phyloP scores from a whole-genome alignment of 345 rosid species.

The Eucalyptus fibrosa region DNA sequence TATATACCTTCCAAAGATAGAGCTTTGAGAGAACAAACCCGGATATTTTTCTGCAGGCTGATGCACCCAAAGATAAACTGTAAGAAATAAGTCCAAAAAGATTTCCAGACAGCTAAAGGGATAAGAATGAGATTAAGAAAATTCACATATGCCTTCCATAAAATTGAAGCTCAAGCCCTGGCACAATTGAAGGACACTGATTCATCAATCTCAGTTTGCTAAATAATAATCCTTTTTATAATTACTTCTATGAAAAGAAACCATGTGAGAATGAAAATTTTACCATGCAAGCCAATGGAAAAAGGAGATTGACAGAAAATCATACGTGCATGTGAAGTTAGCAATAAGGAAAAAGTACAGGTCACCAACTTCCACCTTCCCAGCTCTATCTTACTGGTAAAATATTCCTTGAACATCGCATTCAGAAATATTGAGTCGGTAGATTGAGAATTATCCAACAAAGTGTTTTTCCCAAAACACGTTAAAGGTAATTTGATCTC shows the following conservation, averaged over 20 bases:
- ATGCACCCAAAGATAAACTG: background rate
- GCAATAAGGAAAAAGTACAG: background rate
- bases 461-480: background rate
- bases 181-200: background rate
- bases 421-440: background rate
- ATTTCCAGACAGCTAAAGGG: background rate
- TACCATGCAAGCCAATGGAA: background rate
- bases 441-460: background rate
- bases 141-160: background rate
- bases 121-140: background rate
- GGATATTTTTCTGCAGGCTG: slow-evolving; percentile 30
- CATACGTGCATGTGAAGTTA: background rate
- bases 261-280: background rate
- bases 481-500: background rate
- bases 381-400: background rate
- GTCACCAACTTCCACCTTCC: background rate
- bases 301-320: background rate
- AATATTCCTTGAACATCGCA: background rate
- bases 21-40: slow-evolving; percentile 6
- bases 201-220: background rate
- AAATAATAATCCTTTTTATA: background rate
- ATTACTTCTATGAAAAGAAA: background rate
- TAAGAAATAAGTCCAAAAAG: background rate
- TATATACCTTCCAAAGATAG: slow-evolving; percentile 21
- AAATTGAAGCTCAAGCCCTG: background rate